Conservation (phyloP, 2,329 filamentous ascomycete genomes). For the Zasmidium cellare region DNA sequence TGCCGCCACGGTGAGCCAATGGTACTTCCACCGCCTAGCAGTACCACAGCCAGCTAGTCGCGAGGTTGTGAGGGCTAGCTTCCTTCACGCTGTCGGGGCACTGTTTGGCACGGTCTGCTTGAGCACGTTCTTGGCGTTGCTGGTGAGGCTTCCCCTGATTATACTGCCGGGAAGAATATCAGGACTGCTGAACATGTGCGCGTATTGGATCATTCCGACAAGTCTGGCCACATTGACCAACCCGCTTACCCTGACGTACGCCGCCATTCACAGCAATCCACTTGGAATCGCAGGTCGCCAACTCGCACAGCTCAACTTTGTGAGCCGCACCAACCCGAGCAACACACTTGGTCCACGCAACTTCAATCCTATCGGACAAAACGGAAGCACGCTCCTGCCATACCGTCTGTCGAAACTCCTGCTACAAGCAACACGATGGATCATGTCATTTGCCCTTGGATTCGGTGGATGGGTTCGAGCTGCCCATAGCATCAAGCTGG, state of each 20-base stretch:
- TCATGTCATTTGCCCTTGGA: conserved; percentile 86
- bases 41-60: conserved; percentile 74
- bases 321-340: conserved; percentile 71
- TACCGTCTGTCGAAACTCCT: conserved; percentile 91
- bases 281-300: conserved; percentile 75
- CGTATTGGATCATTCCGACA: conserved; percentile 79
- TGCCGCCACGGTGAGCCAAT: conserved; percentile 93
- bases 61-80: conserved; percentile 79
- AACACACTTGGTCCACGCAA: conserved; percentile 56
- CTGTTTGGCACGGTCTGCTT: conserved; percentile 92
- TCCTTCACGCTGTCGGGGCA: conserved; percentile 78
- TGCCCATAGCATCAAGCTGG: conserved; percentile 72
- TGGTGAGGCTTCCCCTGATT: conserved; percentile 81
- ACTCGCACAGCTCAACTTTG: conserved; percentile 77
- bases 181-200: conserved; percentile 67
- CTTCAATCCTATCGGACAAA: conserved; percentile 25
- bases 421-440: conserved; percentile 83
- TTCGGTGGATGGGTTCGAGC: conserved; percentile 98
- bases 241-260: conserved; percentile 87
- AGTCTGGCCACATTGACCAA: conserved; percentile 85
- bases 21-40: conserved; percentile 95
- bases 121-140: conserved; percentile 76
- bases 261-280: conserved; percentile 87
- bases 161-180: conserved; percentile 76
- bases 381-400: conserved; percentile 50